A percentile compares a stretch with the other conserved stretches of the same genome.
Evolutionary conservation across 768 basidiomycete species (phyloP).

Genomic region (Fomitopsis serialis): DNA sequence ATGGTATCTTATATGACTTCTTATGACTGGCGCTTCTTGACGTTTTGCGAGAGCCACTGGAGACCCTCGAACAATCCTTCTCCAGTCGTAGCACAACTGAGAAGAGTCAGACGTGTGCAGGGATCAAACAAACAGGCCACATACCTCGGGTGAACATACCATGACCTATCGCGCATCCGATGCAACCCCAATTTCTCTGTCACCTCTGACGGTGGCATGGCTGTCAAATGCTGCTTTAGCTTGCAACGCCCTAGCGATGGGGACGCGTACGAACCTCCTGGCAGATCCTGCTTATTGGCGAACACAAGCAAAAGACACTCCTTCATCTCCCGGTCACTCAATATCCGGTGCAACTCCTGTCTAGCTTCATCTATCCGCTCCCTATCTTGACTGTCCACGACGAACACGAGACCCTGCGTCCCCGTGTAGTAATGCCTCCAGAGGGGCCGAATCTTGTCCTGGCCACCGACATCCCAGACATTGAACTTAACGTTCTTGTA

Average conservation of each 20-base stretch:
- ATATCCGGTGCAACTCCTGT: constrained; percentile 90
- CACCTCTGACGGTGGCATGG: constrained; percentile 99
- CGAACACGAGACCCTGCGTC: constrained; percentile 96
- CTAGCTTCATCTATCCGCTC: constrained; percentile 96
- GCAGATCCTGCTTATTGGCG: constrained; percentile 98
- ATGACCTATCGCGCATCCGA: constrained; percentile 93
- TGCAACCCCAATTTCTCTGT: constrained; percentile 95
- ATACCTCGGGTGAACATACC: constrained; percentile 99
- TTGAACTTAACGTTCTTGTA: constrained; percentile 98
- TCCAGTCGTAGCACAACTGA: constrained; percentile 91
- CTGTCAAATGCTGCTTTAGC: constrained; percentile 32
- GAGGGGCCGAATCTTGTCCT: constrained; percentile 97
- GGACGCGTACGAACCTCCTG: constrained; percentile 66
- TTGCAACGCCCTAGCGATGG: not conserved
- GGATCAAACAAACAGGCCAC: constrained; percentile 16
- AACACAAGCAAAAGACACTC: constrained; percentile 97
- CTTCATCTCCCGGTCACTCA: constrained; percentile 97
- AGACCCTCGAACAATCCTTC: constrained; percentile 97
- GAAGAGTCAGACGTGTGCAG: not conserved
- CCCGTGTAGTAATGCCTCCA: constrained; percentile 99
- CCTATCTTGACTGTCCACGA: constrained; percentile 94
- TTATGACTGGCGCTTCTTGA: constrained; percentile 84
- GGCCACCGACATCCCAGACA: constrained; percentile 97
- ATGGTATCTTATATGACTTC: no score
- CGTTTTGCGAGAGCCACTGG: constrained; percentile 96